Base-by-base conservation (phyloP, 306 rosid genomes). In the Alnus glutinosa region DNA sequence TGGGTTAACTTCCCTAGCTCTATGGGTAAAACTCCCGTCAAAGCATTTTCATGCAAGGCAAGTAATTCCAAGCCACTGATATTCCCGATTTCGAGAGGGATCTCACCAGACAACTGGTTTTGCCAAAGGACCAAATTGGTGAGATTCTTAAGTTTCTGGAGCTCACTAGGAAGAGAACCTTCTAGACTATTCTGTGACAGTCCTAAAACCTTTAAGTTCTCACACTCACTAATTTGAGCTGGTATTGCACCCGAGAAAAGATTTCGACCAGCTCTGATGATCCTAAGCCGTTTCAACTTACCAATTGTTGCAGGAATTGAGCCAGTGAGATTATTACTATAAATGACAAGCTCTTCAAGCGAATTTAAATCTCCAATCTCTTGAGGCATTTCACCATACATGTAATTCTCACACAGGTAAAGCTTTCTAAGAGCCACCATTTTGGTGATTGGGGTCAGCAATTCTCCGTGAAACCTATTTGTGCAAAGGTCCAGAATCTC, bases 401-500 rank as follows among this genome's bases (percentile, higher is more conserved):
- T 83, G 32, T 88, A 92, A 55, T 92, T 92, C 76, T 89, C 97
- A 87, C 97, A 88, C 9, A 92, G 82, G 69, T 88, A 88, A 78
- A 92, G 91, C 83, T 87, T 88, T 62, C 68, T 84, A 77, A 92
- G 90, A 51, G 72, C 80, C 76, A 78, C 79, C 69, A 89, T 82
- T 76, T 82, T 73, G 80, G 79, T 80, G 44, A 92, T 75, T 64
- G 89, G 82, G 23, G 64, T 72, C 39, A 75, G 79, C 62, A 92
- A 71, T 81, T 84, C 82, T 23, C 88, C 94, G 69, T 89, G 92
- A 73, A 89, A 84, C 88, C 94, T 87, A 85, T 92, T 92, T 48
- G 97, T 92, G 81, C 94, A 89, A 61, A 92, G 87, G 89, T 92
- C 97, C 74, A 92, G 76, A 63, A 85, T 73, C 87, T 87, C 88